These are phyloP conservation scores for Cryptosporidium ubiquitum DNA, from an alignment of 169 alveolate species.

Conservation along the genomic window DNA sequence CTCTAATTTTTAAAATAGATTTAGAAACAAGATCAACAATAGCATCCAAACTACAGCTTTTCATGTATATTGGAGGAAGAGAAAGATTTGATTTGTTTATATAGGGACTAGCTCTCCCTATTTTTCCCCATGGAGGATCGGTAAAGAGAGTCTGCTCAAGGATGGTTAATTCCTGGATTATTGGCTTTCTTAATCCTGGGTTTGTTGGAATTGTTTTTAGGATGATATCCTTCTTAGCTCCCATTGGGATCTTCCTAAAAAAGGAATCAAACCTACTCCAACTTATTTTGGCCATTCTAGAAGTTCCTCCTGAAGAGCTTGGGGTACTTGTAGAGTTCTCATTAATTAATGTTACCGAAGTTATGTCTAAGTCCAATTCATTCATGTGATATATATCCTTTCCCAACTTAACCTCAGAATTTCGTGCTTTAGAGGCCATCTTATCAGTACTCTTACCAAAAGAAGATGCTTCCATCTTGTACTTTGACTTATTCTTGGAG, in stretches of 20 bases:
- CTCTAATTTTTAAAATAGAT: conserved; percentile 30
- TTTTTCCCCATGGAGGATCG: conserved; percentile 62
- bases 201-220: conserved; percentile 39
- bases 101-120: conserved; percentile 19
- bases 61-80: conserved; percentile 40
- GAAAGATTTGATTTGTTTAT: conserved; percentile 24
- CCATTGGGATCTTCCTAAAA: conserved; percentile 55
- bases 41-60: conserved; percentile 37
- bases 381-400: background rate
- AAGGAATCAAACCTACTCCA: conserved; percentile 69
- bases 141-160: conserved; percentile 21
- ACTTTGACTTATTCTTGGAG: background rate
- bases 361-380: conserved; percentile 13
- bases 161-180: conserved; percentile 10
- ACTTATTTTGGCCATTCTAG: conserved; percentile 54
- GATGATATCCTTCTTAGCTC: conserved; percentile 35
- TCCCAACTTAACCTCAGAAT: background rate
- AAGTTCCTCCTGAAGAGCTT: conserved; percentile 8
- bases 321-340: conserved; percentile 26
- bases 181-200: conserved; percentile 6
- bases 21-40: conserved; percentile 53
- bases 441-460: background rate
- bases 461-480: background rate
- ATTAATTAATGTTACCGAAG: conserved; percentile 50
- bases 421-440: background rate